These are phyloP conservation scores for Leptomonas pyrrhocoris DNA, from an alignment of 208 protist species.

Conservation along the genomic window DNA sequence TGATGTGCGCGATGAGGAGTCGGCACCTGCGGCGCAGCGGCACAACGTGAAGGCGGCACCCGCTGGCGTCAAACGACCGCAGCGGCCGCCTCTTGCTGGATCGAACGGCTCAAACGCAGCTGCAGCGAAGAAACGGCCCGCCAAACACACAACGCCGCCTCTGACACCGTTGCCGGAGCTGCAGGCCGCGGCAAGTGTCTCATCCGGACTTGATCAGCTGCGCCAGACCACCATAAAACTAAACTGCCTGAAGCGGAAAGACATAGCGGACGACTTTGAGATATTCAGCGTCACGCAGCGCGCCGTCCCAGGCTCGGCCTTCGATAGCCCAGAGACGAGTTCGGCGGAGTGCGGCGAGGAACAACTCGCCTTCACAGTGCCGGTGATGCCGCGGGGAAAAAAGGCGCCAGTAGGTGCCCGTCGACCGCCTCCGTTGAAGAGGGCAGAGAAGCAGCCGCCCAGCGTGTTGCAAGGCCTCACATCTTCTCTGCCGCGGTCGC, in stretches of 20 bases:
- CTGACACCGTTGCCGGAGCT: not conserved
- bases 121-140: not conserved
- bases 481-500: not conserved
- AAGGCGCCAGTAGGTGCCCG: not conserved
- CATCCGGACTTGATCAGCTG: constrained; percentile 25
- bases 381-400: constrained; percentile 23
- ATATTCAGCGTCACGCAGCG: constrained; percentile 54
- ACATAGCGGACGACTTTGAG: constrained; percentile 75
- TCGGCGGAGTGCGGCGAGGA: constrained; percentile 25
- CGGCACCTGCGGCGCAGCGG: not conserved
- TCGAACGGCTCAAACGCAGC: not conserved
- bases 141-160: constrained; percentile 7
- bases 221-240: constrained; percentile 71
- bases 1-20: not conserved
- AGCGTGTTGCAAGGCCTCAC: not conserved
- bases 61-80: not conserved
- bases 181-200: constrained; percentile 4
- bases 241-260: constrained; percentile 76
- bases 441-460: not conserved
- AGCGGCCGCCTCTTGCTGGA: not conserved
- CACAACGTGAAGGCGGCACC: not conserved
- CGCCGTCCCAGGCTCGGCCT: not conserved
- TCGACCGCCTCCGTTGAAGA: not conserved
- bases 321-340: constrained; percentile 27
- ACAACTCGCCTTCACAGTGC: constrained; percentile 41